Evolutionary conservation across 805 yeast species (phyloP).

Genomic region (Zygosaccharomyces lentus): DNA sequence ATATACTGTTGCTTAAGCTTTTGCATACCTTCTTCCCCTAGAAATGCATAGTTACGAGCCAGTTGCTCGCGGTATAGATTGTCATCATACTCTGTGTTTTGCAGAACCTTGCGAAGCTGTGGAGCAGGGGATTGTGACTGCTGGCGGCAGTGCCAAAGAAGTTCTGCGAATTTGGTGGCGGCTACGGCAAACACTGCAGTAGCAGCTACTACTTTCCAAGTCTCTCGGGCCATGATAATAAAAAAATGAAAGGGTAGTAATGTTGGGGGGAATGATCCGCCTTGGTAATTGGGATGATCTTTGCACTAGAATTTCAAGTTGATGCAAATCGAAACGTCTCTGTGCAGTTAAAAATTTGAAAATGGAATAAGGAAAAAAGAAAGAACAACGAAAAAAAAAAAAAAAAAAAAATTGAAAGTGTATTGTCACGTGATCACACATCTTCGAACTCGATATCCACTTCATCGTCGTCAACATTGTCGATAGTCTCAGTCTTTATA

Average conservation of each 20-base stretch:
- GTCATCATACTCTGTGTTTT: slow-evolving; percentile 44
- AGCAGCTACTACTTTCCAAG: slow-evolving; percentile 32
- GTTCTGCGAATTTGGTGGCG: slow-evolving; percentile 30
- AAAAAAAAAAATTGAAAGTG: not conserved
- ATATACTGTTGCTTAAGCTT: slow-evolving; percentile 66
- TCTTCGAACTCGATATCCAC: slow-evolving; percentile 37
- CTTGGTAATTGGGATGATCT: not conserved
- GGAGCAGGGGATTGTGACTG: not conserved
- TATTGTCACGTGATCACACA: slow-evolving; percentile 16
- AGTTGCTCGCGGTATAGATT: slow-evolving; percentile 84
- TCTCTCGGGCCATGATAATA: slow-evolving; percentile 8
- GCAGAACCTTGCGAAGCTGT: slow-evolving; percentile 4
- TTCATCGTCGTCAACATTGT: slow-evolving; percentile 29
- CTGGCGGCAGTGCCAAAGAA: slow-evolving; percentile 25
- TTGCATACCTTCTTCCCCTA: slow-evolving; percentile 79
- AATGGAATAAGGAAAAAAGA: not conserved
- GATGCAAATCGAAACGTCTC: too few relatives aligned
- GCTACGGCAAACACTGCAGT: slow-evolving; percentile 34
- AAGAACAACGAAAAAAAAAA: not conserved
- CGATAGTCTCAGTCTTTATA: not conserved
- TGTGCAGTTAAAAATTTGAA: too few relatives aligned
- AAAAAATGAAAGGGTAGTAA: not conserved
- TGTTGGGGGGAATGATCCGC: not conserved
- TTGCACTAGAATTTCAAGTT: not conserved
- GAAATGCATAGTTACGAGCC: slow-evolving; percentile 88